These are phyloP conservation scores for Whalleya microplaca DNA, from an alignment of 2,329 filamentous ascomycete genomes.

Conservation along the genomic window DNA sequence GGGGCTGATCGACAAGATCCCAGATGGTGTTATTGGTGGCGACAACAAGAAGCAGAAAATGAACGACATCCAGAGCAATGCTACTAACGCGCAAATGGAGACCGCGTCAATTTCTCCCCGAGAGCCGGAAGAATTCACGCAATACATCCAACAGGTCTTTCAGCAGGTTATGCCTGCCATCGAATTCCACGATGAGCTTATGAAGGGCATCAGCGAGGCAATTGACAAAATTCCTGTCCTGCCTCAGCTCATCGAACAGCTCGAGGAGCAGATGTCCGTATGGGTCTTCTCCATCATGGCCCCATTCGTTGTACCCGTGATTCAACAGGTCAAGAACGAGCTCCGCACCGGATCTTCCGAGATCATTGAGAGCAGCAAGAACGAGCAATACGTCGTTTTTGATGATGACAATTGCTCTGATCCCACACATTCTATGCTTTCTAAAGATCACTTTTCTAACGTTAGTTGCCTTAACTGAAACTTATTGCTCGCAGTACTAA, in stretches of 20 bases:
- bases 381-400: constrained; percentile 87
- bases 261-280: constrained; percentile 84
- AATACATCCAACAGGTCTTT: constrained; percentile 74
- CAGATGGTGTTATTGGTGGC: constrained; percentile 76
- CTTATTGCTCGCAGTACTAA: constrained; percentile 7
- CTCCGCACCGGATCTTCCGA: constrained; percentile 83
- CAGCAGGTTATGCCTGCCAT: constrained; percentile 86
- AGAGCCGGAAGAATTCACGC: constrained; percentile 81
- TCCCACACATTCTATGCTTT: constrained; percentile 93
- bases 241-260: constrained; percentile 81
- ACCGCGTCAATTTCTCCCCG: constrained; percentile 75
- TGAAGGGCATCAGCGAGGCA: constrained; percentile 76
- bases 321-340: constrained; percentile 84
- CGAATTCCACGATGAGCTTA: constrained; percentile 86
- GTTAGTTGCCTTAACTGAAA: constrained; percentile 43
- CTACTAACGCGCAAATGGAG: constrained; percentile 74
- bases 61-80: constrained; percentile 78
- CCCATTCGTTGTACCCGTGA: constrained; percentile 83
- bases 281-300: constrained; percentile 93
- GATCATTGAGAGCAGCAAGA: constrained; percentile 82
- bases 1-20: constrained; percentile 80
- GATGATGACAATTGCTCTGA: constrained; percentile 75
- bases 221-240: constrained; percentile 86
- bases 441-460: constrained; percentile 94
- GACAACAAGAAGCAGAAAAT: constrained; percentile 76